These are phyloP conservation scores for Paraphoma chrysanthemicola DNA, from an alignment of 2,329 filamentous ascomycete species.

Conservation along the genomic window DNA sequence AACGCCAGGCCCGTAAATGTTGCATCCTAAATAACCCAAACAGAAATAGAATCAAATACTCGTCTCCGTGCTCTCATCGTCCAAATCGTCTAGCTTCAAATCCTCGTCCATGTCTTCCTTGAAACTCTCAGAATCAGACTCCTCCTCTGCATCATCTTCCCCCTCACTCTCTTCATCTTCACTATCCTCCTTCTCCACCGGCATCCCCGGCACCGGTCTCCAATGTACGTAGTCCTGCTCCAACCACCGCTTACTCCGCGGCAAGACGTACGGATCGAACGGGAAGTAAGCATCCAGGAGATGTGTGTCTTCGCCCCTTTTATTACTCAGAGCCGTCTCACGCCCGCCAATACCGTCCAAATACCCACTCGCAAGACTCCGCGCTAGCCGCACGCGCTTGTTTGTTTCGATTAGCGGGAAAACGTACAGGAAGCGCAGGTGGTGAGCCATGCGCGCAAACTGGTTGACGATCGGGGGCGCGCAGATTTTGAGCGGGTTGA, in stretches of 20 bases:
- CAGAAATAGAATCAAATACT: conserved; percentile 1
- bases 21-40: background rate
- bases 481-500: conserved; percentile 96
- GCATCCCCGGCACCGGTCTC: conserved; percentile 48
- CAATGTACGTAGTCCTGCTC: conserved; percentile 60
- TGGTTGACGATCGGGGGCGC: conserved; percentile 88
- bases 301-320: conserved; percentile 77
- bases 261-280: conserved; percentile 94
- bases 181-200: conserved; percentile 55
- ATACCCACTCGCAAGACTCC: conserved; percentile 67
- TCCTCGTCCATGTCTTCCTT: conserved; percentile 17
- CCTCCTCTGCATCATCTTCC: conserved; percentile 30
- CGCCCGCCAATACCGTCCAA: conserved; percentile 54
- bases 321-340: conserved; percentile 59
- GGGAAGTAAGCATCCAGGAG: conserved; percentile 95
- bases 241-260: conserved; percentile 86
- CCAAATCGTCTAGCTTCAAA: background rate
- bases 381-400: conserved; percentile 82
- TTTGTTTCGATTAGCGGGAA: conserved; percentile 89
- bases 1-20: too few species aligned
- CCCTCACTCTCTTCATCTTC: conserved; percentile 43
- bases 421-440: conserved; percentile 87
- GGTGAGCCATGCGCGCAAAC: conserved; percentile 86
- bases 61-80: conserved; percentile 5
- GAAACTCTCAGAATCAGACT: conserved; percentile 17